Percentiles rank a stretch among this genome's conserved stretches.
Conservation (phyloP, 345 rosid species). For the Aquilaria sinensis region DNA sequence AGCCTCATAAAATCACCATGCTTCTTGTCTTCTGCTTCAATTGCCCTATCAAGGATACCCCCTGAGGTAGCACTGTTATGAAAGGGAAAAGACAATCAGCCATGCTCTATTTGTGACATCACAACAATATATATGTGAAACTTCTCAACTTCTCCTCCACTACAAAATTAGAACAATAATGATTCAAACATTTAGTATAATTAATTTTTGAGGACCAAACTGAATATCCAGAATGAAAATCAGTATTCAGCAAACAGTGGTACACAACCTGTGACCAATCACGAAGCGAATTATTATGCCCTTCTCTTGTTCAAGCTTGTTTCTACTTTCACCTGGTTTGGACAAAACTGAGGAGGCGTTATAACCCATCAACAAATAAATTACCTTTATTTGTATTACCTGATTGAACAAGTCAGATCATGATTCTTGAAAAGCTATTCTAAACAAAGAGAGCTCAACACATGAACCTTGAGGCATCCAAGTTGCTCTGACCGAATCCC, state of each 20-base stretch:
- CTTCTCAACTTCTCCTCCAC: background rate
- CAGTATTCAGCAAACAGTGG: background rate
- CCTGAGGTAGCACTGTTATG: conserved; percentile 75
- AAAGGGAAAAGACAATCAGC: conserved; percentile 8
- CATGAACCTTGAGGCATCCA: conserved; percentile 96
- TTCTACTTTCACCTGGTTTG: conserved; percentile 66
- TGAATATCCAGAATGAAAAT: background rate
- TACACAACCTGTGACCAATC: conserved; percentile 85
- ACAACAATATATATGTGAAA: background rate
- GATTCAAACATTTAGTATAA: too few relatives aligned
- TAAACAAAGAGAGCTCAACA: conserved; percentile 7
- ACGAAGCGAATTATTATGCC: conserved; percentile 94
- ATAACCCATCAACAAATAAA: background rate
- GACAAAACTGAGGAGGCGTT: background rate
- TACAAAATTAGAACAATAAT: background rate
- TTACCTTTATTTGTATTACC: background rate
- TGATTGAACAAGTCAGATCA: background rate
- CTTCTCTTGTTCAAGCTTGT: conserved; percentile 94
- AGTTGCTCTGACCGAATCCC: conserved; percentile 91
- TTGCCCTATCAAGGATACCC: conserved; percentile 92
- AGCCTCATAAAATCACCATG: conserved; percentile 96
- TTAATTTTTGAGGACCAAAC: too few relatives aligned
- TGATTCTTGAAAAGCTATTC: background rate
- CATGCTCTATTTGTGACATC: background rate
- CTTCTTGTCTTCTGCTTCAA: conserved; percentile 88